Percentiles rank a stretch among this genome's conserved stretches.
These are phyloP conservation scores for Trypanosoma conorhini DNA, from an alignment of 208 protist genomes.

Conservation along the genomic window DNA sequence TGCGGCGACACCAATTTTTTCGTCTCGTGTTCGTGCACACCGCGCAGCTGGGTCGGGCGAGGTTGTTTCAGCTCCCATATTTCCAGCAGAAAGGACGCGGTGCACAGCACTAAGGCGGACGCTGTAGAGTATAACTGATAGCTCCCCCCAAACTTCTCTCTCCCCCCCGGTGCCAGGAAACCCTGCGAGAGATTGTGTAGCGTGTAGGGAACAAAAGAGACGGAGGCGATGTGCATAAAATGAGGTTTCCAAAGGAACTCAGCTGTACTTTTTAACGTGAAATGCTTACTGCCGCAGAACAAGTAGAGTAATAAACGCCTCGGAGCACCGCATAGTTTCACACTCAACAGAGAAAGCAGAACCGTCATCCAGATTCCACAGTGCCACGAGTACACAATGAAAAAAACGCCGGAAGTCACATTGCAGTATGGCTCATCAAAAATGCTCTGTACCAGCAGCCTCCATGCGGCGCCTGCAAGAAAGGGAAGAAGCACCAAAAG, in stretches of 20 bases:
- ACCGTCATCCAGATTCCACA: background rate
- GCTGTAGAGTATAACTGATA: background rate
- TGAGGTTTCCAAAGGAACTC: slow-evolving; percentile 13
- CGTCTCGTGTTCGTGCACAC: background rate
- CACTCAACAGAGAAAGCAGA: background rate
- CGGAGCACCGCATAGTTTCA: background rate
- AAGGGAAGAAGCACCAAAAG: slow-evolving; percentile 20
- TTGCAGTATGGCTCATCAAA: slow-evolving; percentile 10
- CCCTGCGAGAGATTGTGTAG: background rate
- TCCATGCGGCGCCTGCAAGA: slow-evolving; percentile 2
- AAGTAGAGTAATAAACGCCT: slow-evolving; percentile 7
- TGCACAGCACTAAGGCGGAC: background rate
- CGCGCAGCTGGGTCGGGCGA: background rate
- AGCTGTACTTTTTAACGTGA: slow-evolving; percentile 3
- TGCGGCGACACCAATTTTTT: background rate
- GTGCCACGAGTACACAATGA: slow-evolving; percentile 6
- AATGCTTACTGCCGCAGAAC: slow-evolving; percentile 22
- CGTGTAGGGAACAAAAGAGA: slow-evolving; percentile 22
- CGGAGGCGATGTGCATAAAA: slow-evolving; percentile 13
- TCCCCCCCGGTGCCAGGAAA: background rate
- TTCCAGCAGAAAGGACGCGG: background rate
- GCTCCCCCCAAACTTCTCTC: background rate
- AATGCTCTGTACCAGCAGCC: slow-evolving; percentile 5
- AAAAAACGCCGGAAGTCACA: background rate
- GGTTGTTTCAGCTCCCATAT: background rate